phyloP scores from a whole-genome alignment of 2,329 filamentous ascomycete genomes.

The Clonostachys solani region DNA sequence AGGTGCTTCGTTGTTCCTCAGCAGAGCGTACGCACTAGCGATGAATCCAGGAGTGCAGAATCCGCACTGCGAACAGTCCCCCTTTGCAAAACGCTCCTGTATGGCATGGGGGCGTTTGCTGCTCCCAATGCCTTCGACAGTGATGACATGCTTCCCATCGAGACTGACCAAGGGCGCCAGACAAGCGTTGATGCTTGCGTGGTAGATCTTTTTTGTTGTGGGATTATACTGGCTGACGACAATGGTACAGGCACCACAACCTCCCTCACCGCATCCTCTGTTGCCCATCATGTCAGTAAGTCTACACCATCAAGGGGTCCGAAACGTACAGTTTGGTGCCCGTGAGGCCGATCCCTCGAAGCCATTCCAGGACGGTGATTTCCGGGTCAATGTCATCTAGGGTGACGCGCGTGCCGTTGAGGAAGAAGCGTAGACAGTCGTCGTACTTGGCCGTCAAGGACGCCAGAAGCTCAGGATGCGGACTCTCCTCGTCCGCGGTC shows the following conservation, averaged over 20 bases:
- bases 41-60: conserved; percentile 98
- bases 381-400: conserved; percentile 89
- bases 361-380: conserved; percentile 85
- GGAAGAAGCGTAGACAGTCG: conserved; percentile 85
- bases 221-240: conserved; percentile 93
- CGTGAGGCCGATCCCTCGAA: conserved; percentile 87
- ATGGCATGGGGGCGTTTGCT: conserved; percentile 81
- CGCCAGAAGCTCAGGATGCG: conserved; percentile 22
- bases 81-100: conserved; percentile 86
- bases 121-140: conserved; percentile 91
- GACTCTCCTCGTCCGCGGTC: conserved; percentile 41
- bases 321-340: conserved; percentile 76
- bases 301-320: background rate
- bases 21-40: conserved; percentile 91
- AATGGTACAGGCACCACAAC: conserved; percentile 93
- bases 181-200: conserved; percentile 95
- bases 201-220: conserved; percentile 87
- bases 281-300: background rate
- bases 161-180: conserved; percentile 88
- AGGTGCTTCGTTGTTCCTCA: conserved; percentile 78
- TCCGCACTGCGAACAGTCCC: conserved; percentile 87
- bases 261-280: conserved; percentile 88
- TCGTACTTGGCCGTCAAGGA: conserved; percentile 72
- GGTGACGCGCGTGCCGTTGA: conserved; percentile 88
- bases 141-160: conserved; percentile 97